phyloP scores from a whole-genome alignment of 1,284 basidiomycete species.

The Pseudozyma sp. region DNA sequence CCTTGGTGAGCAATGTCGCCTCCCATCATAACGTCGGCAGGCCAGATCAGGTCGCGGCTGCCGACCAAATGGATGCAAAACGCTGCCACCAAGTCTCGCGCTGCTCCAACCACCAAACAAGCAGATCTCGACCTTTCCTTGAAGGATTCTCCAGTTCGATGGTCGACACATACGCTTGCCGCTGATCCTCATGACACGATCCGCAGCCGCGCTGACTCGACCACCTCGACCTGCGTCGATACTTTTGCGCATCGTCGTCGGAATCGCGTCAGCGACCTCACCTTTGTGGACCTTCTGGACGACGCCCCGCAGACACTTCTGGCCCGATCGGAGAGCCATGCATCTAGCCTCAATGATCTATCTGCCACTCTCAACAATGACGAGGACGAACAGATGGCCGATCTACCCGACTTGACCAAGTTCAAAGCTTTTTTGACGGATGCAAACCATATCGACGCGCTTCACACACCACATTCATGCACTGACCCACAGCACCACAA shows the following conservation, averaged over 20 bases:
- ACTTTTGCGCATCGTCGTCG: conserved; percentile 44
- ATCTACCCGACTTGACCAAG: not conserved
- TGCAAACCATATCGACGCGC: not conserved
- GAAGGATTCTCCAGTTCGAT: conserved; percentile 16
- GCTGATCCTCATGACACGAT: conserved; percentile 28
- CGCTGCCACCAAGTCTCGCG: conserved; percentile 9
- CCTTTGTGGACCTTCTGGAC: conserved; percentile 28
- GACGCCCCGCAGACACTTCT: conserved; percentile 9
- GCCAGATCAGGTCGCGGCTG: conserved; percentile 39
- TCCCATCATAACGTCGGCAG: conserved; percentile 24
- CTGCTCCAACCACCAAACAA: conserved; percentile 8
- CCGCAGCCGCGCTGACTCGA: conserved; percentile 37
- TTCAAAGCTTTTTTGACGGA: not conserved
- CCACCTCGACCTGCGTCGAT: conserved; percentile 39
- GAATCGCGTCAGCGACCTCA: conserved; percentile 44
- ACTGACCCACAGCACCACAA: not conserved
- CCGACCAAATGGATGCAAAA: conserved; percentile 39
- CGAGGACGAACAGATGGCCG: not conserved
- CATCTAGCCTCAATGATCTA: conserved; percentile 25
- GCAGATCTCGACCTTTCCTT: conserved; percentile 7
- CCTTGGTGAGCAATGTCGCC: conserved; percentile 14
- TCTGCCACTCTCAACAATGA: conserved; percentile 24
- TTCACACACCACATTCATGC: not conserved
- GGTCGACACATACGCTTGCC: conserved; percentile 35
- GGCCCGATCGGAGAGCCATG: conserved; percentile 10